Conservation (phyloP, 2,329 filamentous ascomycete genomes). For the Drechslerella dactyloides region DNA sequence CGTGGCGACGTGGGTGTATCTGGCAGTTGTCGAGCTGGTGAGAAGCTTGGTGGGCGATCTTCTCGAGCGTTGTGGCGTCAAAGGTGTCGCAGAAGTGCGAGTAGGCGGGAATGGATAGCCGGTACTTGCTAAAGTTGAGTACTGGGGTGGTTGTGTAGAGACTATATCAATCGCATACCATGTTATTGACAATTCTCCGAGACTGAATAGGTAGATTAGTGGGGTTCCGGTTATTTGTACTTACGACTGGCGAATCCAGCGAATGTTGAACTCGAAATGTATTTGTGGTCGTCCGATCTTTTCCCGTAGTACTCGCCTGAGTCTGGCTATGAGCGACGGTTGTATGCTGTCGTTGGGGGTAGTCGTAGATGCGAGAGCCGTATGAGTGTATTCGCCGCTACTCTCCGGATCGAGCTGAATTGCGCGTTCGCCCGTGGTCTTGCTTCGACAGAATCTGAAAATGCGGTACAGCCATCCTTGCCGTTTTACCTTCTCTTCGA, state of each 20-base stretch:
- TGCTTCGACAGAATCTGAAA: neutral
- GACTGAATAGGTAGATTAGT: too few relatives aligned
- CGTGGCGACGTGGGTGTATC: neutral
- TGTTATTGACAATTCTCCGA: neutral
- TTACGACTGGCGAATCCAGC: conserved; percentile 36
- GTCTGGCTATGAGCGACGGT: neutral
- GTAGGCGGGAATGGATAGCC: conserved; percentile 4
- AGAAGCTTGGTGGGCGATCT: conserved; percentile 33
- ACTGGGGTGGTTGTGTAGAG: conserved; percentile 17
- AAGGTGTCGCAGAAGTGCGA: conserved; percentile 32
- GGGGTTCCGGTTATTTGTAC: conserved; percentile 2
- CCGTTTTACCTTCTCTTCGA: neutral
- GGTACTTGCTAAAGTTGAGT: conserved; percentile 17
- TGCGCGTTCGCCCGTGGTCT: neutral
- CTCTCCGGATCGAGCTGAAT: neutral
- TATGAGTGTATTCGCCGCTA: neutral
- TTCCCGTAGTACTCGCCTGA: neutral
- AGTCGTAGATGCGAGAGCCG: neutral
- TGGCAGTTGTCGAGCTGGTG: conserved; percentile 9
- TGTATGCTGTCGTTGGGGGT: neutral
- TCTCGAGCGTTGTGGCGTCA: conserved; percentile 38
- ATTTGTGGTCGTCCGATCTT: conserved; percentile 18
- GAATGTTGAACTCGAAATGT: conserved; percentile 29
- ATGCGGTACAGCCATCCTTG: neutral
- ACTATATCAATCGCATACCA: neutral